A percentile compares a stretch with the other conserved stretches of the same genome.
Conservation (phyloP, 164 flowering plant genomes). For the Platanus orientalis region DNA sequence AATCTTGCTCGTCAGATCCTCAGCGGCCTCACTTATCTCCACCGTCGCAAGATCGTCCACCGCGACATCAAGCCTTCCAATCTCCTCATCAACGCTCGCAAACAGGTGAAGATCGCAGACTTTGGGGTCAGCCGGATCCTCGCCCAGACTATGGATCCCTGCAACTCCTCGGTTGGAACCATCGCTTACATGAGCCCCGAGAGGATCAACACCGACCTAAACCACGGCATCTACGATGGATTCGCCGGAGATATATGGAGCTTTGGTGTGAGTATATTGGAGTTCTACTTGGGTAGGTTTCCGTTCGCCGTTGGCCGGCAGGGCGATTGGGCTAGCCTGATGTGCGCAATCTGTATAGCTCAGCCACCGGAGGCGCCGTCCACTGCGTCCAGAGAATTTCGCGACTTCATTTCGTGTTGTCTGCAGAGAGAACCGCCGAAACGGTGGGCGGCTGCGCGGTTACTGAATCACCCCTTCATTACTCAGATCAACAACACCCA, state of each 20-base stretch:
- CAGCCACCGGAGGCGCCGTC: slow-evolving; percentile 80
- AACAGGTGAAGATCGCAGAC: slow-evolving; percentile 75
- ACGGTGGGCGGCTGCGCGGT: slow-evolving; percentile 53
- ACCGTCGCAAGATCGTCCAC: slow-evolving; percentile 63
- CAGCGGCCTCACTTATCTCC: slow-evolving; percentile 59
- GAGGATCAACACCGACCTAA: slow-evolving; percentile 76
- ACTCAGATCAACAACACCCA: slow-evolving; percentile 9
- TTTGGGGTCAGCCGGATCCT: slow-evolving; percentile 71
- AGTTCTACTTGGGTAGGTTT: slow-evolving; percentile 73
- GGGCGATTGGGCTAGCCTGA: slow-evolving; percentile 91
- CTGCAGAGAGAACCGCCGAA: slow-evolving; percentile 64
- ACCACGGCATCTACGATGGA: slow-evolving; percentile 71
- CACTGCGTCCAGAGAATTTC: slow-evolving; percentile 59
- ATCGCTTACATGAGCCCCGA: slow-evolving; percentile 94
- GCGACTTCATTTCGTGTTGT: slow-evolving; percentile 61
- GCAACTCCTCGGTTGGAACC: slow-evolving; percentile 79
- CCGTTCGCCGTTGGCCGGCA: slow-evolving; percentile 62
- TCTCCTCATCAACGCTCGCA: slow-evolving; percentile 45
- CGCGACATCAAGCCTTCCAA: slow-evolving; percentile 85
- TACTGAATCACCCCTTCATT: slow-evolving; percentile 70
- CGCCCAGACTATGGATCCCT: slow-evolving; percentile 75
- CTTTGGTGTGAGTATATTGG: slow-evolving; percentile 76
- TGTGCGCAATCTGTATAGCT: slow-evolving; percentile 80
- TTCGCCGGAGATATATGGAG: slow-evolving; percentile 95
- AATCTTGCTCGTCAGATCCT: slow-evolving; percentile 56